A percentile compares a stretch with the other conserved stretches of the same genome.
These are phyloP conservation scores for Aspergillus fijiensis DNA, from an alignment of 2,329 filamentous ascomycete species.

Conservation along the genomic window DNA sequence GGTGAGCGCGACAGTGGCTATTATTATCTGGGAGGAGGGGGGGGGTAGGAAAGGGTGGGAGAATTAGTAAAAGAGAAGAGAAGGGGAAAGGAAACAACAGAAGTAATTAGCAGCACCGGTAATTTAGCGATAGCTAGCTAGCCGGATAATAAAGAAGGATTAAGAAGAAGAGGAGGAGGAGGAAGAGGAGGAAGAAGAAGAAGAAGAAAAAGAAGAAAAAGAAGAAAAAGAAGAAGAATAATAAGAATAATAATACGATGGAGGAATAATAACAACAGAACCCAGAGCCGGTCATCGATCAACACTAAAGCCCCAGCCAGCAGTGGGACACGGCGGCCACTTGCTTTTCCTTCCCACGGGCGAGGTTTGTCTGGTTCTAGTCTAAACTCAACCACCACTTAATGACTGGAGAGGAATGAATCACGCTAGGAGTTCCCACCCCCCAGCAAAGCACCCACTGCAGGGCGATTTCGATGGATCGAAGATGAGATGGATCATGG, in stretches of 20 bases:
- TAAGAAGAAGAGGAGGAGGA: not conserved
- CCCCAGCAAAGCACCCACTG: slow-evolving; percentile 13
- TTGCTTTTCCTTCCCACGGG: slow-evolving; percentile 15
- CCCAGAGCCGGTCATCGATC: slow-evolving; percentile 18
- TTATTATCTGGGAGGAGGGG: slow-evolving; percentile 11
- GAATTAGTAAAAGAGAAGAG: slow-evolving; percentile 1
- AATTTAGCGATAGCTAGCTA: not conserved
- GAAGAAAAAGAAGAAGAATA: slow-evolving; percentile 1
- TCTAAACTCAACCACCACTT: slow-evolving; percentile 12
- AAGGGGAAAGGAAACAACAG: slow-evolving; percentile 16
- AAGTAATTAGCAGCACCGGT: slow-evolving; percentile 2
- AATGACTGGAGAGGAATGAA: slow-evolving; percentile 19
- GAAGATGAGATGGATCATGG: not conserved
- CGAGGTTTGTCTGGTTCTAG: slow-evolving; percentile 18
- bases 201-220: slow-evolving; percentile 14
- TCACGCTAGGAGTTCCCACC: slow-evolving; percentile 24
- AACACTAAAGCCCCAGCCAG: slow-evolving; percentile 20
- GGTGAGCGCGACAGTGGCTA: not conserved
- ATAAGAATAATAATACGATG: not conserved
- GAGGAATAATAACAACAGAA: slow-evolving; percentile 15
- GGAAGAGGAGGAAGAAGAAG: not conserved
- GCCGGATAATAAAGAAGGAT: slow-evolving; percentile 14
- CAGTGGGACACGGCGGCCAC: slow-evolving; percentile 19
- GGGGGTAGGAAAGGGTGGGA: slow-evolving; percentile 11
- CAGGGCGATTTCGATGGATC: slow-evolving; percentile 7